A percentile compares a stretch with the other conserved stretches of the same genome.
Conservation (phyloP, 1,284 basidiomycete species). For the Takashimella koratensis region DNA sequence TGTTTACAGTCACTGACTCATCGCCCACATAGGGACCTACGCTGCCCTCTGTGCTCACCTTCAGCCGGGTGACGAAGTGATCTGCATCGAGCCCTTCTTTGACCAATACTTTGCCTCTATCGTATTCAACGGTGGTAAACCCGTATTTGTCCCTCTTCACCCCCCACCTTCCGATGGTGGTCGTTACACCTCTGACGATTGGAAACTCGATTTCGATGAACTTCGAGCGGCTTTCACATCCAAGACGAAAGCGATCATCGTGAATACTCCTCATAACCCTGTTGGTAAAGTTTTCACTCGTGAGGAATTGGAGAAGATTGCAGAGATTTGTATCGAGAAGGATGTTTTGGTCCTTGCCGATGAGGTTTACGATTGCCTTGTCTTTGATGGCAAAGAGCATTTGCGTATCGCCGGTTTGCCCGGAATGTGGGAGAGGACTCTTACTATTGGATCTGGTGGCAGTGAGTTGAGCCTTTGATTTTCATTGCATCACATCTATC, state of each 20-base stretch:
- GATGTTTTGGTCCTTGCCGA: slow-evolving; percentile 92
- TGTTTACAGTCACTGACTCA: background rate
- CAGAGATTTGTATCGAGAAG: slow-evolving; percentile 81
- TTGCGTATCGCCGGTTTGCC: slow-evolving; percentile 85
- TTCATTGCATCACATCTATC: no score
- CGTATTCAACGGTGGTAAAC: slow-evolving; percentile 86
- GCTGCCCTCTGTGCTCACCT: slow-evolving; percentile 84
- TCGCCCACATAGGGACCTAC: slow-evolving; percentile 69
- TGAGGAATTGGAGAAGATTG: slow-evolving; percentile 77
- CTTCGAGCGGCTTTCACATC: slow-evolving; percentile 76
- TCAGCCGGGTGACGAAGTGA: slow-evolving; percentile 89
- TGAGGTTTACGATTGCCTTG: slow-evolving; percentile 97
- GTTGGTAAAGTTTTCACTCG: slow-evolving; percentile 90
- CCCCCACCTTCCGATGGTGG: slow-evolving; percentile 62
- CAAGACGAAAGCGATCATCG: slow-evolving; percentile 85
- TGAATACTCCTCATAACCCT: slow-evolving; percentile 95
- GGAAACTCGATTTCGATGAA: slow-evolving; percentile 82
- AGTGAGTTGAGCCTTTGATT: slow-evolving; percentile 55
- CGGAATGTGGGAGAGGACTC: slow-evolving; percentile 96
- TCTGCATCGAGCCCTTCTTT: slow-evolving; percentile 97
- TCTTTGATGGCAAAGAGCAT: slow-evolving; percentile 84
- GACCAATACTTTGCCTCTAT: slow-evolving; percentile 93
- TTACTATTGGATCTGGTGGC: slow-evolving; percentile 76
- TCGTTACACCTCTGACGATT: slow-evolving; percentile 66
- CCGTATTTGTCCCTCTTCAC: slow-evolving; percentile 91